Evolutionary conservation across 495 filamentous ascomycete genomes (phyloP).

Genomic region (Lentithecium fluviatile): DNA sequence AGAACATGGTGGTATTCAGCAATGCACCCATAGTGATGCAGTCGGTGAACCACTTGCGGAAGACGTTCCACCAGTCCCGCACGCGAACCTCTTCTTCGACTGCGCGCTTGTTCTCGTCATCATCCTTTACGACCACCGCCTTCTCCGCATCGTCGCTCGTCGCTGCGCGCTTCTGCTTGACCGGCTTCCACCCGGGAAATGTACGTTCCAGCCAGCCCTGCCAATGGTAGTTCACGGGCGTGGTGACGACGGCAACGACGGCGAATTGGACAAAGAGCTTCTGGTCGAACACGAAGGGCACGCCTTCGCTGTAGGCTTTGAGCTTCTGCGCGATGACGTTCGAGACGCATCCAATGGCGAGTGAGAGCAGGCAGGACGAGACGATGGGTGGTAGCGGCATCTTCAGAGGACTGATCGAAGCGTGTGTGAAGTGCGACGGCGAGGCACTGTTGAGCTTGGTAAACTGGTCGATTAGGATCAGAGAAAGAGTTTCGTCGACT

Average conservation of each 20-base stretch:
- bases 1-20: constrained; percentile 27
- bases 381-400: constrained; percentile 27
- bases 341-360: constrained; percentile 23
- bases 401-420: background rate
- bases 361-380: constrained; percentile 17
- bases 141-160: constrained; percentile 14
- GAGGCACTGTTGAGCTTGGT: too few species aligned
- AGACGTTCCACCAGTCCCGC: constrained; percentile 29
- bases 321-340: constrained; percentile 31
- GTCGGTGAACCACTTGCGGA: constrained; percentile 31
- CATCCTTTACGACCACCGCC: constrained; percentile 1
- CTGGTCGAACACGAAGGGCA: constrained; percentile 23
- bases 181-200: constrained; percentile 24
- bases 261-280: constrained; percentile 31
- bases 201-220: constrained; percentile 21
- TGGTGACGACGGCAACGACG: constrained; percentile 11
- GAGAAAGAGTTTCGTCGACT: too few species aligned
- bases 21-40: constrained; percentile 34
- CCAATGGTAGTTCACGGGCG: constrained; percentile 30
- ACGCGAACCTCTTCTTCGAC: constrained; percentile 15
- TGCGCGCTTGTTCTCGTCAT: background rate
- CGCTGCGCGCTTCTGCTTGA: constrained; percentile 6
- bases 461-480: too few species aligned
- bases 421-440: too few species aligned
- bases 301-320: constrained; percentile 15